These are phyloP conservation scores for Micromonas pusilla DNA, from an alignment of 139 green algal species.

Conservation along the genomic window DNA sequence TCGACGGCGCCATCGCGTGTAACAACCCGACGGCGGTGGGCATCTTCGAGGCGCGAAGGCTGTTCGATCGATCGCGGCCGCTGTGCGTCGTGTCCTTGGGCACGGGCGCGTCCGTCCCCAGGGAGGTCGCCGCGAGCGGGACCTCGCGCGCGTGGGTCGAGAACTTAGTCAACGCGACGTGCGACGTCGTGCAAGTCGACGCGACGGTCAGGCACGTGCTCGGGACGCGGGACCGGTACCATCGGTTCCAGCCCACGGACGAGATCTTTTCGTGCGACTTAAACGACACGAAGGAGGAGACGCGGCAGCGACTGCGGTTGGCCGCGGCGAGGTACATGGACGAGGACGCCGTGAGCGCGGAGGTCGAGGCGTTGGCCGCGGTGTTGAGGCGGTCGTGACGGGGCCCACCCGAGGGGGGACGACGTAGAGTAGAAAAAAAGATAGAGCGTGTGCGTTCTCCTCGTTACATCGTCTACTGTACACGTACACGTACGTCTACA, in stretches of 20 bases:
- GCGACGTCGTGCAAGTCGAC: conserved; percentile 30
- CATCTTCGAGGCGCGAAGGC: conserved; percentile 24
- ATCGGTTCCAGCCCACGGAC: conserved; percentile 27
- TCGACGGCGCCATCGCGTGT: conserved; percentile 32
- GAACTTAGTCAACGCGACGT: conserved; percentile 26
- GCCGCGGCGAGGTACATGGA: background rate
- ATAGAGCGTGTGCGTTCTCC: too few relatives aligned
- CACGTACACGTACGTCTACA: too few relatives aligned
- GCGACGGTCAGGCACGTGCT: conserved; percentile 27
- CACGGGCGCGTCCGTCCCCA: conserved; percentile 22
- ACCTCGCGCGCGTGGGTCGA: background rate
- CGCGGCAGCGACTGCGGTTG: background rate
- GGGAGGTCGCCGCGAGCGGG: background rate
- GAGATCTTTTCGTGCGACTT: conserved; percentile 18
- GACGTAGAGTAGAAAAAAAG: too few relatives aligned
- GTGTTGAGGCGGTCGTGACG: background rate
- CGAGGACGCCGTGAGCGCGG: background rate
- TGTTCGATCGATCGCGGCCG: background rate
- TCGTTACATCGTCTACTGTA: too few relatives aligned
- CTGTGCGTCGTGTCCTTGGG: conserved; percentile 31
- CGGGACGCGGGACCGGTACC: conserved; percentile 22
- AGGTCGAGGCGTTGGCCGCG: background rate
- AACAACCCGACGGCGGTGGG: conserved; percentile 34
- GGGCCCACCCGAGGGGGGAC: too few relatives aligned
- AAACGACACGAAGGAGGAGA: conserved; percentile 11